phyloP scores from a whole-genome alignment of 768 basidiomycete species.

The Lanmaoa pseudosensibilis region DNA sequence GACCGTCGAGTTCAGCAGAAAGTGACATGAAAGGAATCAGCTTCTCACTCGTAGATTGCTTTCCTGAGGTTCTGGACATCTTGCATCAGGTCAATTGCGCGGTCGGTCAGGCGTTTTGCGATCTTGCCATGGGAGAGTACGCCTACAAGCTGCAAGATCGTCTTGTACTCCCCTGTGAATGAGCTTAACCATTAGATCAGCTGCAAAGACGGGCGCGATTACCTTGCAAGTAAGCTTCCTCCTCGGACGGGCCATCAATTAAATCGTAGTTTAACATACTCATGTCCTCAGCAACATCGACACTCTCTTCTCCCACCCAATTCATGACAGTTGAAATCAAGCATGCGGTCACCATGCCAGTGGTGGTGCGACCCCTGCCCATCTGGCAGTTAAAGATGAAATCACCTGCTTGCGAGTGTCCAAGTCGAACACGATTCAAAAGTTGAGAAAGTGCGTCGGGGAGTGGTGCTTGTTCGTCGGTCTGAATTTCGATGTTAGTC shows the following conservation, averaged over 20 bases:
- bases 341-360: constrained; percentile 91
- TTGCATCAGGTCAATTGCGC: constrained; percentile 88
- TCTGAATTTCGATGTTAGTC: constrained; percentile 48
- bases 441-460: constrained; percentile 83
- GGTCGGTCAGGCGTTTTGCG: constrained; percentile 88
- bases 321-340: constrained; percentile 74
- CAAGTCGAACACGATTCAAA: constrained; percentile 66
- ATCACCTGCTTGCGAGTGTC: constrained; percentile 61
- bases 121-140: constrained; percentile 89
- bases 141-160: constrained; percentile 90
- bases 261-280: constrained; percentile 54
- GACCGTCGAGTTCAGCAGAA: constrained; percentile 4
- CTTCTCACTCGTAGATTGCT: constrained; percentile 87
- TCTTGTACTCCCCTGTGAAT: constrained; percentile 90
- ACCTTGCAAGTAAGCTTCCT: constrained; percentile 89
- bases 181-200: background rate
- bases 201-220: constrained; percentile 2
- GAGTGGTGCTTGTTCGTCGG: constrained; percentile 95
- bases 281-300: constrained; percentile 37
- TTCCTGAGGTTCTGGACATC: constrained; percentile 96
- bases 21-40: background rate
- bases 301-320: constrained; percentile 51
- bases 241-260: constrained; percentile 83
- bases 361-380: constrained; percentile 90
- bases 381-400: constrained; percentile 98